These are phyloP conservation scores for Phaffia australis DNA, from an alignment of 768 basidiomycete genomes.

Conservation along the genomic window DNA sequence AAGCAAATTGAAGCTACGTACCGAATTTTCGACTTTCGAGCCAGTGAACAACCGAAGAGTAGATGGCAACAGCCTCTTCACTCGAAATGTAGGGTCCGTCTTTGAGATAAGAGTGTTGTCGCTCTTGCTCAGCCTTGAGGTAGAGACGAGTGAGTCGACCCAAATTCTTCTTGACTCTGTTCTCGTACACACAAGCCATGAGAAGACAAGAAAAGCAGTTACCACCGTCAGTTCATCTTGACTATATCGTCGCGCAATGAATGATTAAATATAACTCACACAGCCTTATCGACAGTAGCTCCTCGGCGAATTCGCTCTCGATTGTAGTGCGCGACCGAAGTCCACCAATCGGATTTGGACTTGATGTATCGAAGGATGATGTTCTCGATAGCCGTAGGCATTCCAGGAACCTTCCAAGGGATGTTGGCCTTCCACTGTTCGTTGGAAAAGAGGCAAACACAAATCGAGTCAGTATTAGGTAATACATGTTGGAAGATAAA, in stretches of 20 bases:
- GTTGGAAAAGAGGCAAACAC: background rate
- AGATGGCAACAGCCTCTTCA: constrained; percentile 97
- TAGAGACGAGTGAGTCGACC: constrained; percentile 95
- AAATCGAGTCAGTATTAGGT: background rate
- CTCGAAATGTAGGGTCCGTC: constrained; percentile 98
- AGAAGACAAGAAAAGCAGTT: constrained; percentile 40
- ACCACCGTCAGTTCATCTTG: constrained; percentile 49
- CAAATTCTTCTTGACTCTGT: constrained; percentile 82
- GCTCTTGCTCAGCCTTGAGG: constrained; percentile 96
- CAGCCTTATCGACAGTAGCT: constrained; percentile 65
- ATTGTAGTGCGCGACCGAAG: constrained; percentile 95
- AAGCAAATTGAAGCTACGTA: background rate
- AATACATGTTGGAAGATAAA: background rate
- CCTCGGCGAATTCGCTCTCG: constrained; percentile 94
- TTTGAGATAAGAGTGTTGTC: constrained; percentile 96
- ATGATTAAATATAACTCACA: background rate
- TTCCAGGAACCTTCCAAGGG: constrained; percentile 96
- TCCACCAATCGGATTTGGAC: constrained; percentile 99
- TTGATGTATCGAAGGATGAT: constrained; percentile 98
- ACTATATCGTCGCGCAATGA: background rate
- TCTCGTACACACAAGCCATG: too few species aligned
- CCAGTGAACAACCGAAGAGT: constrained; percentile 98
- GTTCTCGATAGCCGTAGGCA: constrained; percentile 99
- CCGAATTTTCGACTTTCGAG: constrained; percentile 87
- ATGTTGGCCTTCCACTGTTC: constrained; percentile 48